Conservation (phyloP, 257 asterid genomes). For the Nicotiana paniculata region DNA sequence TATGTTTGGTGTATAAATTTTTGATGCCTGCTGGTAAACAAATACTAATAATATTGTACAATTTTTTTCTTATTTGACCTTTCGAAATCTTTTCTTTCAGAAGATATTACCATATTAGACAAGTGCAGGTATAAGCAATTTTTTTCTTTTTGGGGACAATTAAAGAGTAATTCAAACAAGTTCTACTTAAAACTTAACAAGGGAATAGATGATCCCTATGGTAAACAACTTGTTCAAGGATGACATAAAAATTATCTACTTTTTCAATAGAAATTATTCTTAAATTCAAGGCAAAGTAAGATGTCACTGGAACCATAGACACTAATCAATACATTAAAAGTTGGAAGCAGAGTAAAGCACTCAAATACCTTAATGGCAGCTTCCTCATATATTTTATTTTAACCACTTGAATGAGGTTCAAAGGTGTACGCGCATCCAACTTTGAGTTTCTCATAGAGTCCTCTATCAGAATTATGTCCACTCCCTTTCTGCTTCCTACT, state of each 20-base stretch:
- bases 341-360: constrained; percentile 4
- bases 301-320: neutral
- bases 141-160: neutral
- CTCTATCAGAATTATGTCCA: constrained; percentile 14
- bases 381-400: constrained; percentile 53
- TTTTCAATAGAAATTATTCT: neutral
- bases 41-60: neutral
- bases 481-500: constrained; percentile 19
- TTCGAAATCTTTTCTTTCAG: neutral
- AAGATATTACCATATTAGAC: neutral
- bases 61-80: no score
- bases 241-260: neutral
- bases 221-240: neutral
- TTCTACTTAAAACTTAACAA: neutral
- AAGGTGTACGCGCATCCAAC: constrained; percentile 13
- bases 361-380: constrained; percentile 54
- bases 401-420: constrained; percentile 40
- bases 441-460: constrained; percentile 17
- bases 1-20: no score
- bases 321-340: neutral
- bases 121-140: neutral
- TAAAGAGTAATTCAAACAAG: neutral
- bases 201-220: neutral
- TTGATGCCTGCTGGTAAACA: no score
- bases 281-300: neutral